Evolutionary conservation across 768 basidiomycete genomes (phyloP), one percentile per base, ranked within the genome.

Genomic region (Leccinum longicurvipes): DNA sequence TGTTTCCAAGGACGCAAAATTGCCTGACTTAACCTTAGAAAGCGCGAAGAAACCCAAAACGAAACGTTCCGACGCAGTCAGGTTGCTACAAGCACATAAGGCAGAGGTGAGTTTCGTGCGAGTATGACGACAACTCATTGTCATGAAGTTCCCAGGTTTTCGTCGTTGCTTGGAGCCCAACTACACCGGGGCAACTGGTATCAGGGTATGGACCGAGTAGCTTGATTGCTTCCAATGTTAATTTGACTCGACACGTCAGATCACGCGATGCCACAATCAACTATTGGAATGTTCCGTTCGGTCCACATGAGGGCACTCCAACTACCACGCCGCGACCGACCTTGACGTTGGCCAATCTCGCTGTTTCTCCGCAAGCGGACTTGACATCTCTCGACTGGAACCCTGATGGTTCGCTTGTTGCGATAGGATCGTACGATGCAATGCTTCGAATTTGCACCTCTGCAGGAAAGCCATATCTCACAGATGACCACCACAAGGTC

Each of bases 361-460:
- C 78, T 39, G 72, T 74, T 58, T 66, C 75, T 24, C 67, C 75
- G 29, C 81, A 82, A 48, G 73, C 73, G 10, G 91, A 93, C 67
- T 70, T 91, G 54, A 92, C 90, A 15, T 84, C 84, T 39, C 63
- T 93, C 46, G 82, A 88, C 63, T 93, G 91, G 91, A 90, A 82
- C 60, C 67, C 73, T 4, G 85, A 89, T 52, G 91, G 91, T 17
- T 80, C 80, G 27, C 73, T 90, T 14, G 75, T 93, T 31, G 89
- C 89, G 6, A 80, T 91, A 55, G 91, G 88, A 11, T 91, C 86
- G 19, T 89, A 87, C 58, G 91, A 93, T 60, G 79, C 82, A 10
- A 71, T 83, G 17, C 78, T 93, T 41, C 83, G 91, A 31, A 76
- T 93, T 42, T 87, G 77, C 63, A 83, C 79, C n/a, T 68, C 74